Conservation (phyloP, 345 rosid genomes). For the Durio zibethinus region DNA sequence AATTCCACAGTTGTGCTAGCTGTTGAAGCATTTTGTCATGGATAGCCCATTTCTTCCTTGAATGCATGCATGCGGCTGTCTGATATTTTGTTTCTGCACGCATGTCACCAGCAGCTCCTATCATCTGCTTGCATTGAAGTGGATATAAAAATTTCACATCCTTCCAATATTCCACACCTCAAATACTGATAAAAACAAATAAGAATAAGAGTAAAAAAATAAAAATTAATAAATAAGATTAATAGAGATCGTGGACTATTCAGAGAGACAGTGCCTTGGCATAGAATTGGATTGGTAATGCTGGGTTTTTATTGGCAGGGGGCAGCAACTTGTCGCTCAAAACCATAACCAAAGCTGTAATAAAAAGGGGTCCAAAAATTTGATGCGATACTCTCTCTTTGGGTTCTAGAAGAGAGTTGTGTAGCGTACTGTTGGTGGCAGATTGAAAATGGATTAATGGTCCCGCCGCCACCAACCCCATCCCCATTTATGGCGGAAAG, state of each 20-base stretch:
- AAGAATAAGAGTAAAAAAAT: background rate
- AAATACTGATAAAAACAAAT: background rate
- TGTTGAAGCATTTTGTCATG: background rate
- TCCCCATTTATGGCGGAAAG: conserved; percentile 48
- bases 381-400: background rate
- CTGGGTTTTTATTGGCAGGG: conserved; percentile 30
- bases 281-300: conserved; percentile 20
- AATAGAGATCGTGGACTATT: background rate
- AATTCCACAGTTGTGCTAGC: background rate
- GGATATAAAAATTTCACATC: conserved; percentile 12
- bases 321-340: conserved; percentile 36
- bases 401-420: conserved; percentile 12
- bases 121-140: conserved; percentile 44
- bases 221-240: background rate
- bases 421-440: conserved; percentile 23
- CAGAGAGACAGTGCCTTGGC: conserved; percentile 11
- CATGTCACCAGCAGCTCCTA: conserved; percentile 32
- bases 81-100: conserved; percentile 23
- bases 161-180: conserved; percentile 1
- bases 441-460: conserved; percentile 28
- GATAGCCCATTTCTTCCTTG: conserved; percentile 17
- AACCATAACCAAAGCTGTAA: conserved; percentile 9
- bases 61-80: conserved; percentile 18
- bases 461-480: conserved; percentile 27
- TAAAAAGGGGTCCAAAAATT: background rate